Evolutionary conservation across 2,329 filamentous ascomycete genomes (phyloP), one percentile per base, ranked within the genome.

Genomic region (Arthrobotrys sphaeroides): DNA sequence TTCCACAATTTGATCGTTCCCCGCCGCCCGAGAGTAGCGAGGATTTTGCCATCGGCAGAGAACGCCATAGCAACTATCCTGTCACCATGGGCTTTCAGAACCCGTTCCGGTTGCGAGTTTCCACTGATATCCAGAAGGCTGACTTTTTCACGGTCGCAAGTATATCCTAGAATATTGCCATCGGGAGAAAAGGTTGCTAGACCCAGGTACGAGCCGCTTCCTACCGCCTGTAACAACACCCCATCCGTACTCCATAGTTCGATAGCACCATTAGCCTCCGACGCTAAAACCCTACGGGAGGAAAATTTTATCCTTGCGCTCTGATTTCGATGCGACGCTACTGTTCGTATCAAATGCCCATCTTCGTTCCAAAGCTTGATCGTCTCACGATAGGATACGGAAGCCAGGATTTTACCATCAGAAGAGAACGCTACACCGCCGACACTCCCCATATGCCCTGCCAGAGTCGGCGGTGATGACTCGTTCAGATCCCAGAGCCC

Each of bases 11-110:
- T 10, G 3, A 45, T 45, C 18, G 2, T 9, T 20, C 20, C 10
- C 3, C 18, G n/a, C n/a, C n/a, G n/a, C n/a, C n/a, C n/a, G n/a
- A n/a, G n/a, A 45, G 42, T 95, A 5, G 95, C 94, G 79, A 99
- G 93, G 69, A 94, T 87, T 6, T 88, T 86, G 36, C 93, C 94
- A 80, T 98, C 93, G 0, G 94, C 93, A 0, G 93, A 97, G 83
- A 98, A 98, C 24, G 24, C 47, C 5, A 65, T 2, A 3, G 2
- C 6, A 2, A 10, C 22, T 3, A 2, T 22, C 22, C 10, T 22
- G 22, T 5, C 31, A 2, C 47, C 18, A 22, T 1, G 24, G 26
- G 5, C 12, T 5, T 22, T 31, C n/a, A 3, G 6, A 20, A 18
- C 10, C 20, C 10, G 26, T 2, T 16, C 13, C 10, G n/a, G 24